phyloP scores from a whole-genome alignment of 805 yeast genomes.

The Lipomyces kockii region DNA sequence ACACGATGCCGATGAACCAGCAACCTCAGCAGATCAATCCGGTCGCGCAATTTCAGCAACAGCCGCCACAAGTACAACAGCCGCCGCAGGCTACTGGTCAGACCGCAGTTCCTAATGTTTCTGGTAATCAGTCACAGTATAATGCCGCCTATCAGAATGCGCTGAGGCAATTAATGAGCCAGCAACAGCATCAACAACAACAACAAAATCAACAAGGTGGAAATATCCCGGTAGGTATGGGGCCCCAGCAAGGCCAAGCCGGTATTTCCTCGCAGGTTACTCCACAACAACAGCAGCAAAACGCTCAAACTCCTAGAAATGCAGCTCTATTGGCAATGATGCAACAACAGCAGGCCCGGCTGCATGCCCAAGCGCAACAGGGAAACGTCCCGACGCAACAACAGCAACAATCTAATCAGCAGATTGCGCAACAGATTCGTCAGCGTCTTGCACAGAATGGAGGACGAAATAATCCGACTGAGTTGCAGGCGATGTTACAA shows the following conservation, averaged over 20 bases:
- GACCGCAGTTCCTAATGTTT: constrained; percentile 2
- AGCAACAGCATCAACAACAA: constrained; percentile 15
- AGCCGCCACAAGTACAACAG: too few species aligned
- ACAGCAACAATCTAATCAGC: constrained; percentile 9
- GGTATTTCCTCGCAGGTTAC: too few species aligned
- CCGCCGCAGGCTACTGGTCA: constrained; percentile 2
- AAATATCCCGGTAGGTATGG: too few species aligned
- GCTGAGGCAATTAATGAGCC: constrained; percentile 30
- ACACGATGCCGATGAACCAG: constrained; percentile 20
- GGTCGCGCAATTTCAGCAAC: constrained; percentile 23
- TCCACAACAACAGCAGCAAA: constrained; percentile 1
- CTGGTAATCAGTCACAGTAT: constrained; percentile 10
- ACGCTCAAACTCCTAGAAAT: constrained; percentile 2
- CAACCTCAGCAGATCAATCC: constrained; percentile 28
- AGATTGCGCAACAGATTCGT: constrained; percentile 7
- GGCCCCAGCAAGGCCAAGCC: too few species aligned
- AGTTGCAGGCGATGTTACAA: constrained; percentile 26
- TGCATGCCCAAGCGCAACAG: constrained; percentile 10
- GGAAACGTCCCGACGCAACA: constrained; percentile 17
- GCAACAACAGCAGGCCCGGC: constrained; percentile 12
- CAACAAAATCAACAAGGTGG: too few species aligned
- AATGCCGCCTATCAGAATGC: constrained; percentile 30
- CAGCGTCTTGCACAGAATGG: constrained; percentile 21
- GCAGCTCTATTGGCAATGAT: constrained; percentile 18
- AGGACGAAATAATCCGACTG: constrained; percentile 22